Evolutionary conservation across 106 monocot genomes (phyloP), one percentile per base, ranked within the genome.

Genomic region (Allium fistulosum): DNA sequence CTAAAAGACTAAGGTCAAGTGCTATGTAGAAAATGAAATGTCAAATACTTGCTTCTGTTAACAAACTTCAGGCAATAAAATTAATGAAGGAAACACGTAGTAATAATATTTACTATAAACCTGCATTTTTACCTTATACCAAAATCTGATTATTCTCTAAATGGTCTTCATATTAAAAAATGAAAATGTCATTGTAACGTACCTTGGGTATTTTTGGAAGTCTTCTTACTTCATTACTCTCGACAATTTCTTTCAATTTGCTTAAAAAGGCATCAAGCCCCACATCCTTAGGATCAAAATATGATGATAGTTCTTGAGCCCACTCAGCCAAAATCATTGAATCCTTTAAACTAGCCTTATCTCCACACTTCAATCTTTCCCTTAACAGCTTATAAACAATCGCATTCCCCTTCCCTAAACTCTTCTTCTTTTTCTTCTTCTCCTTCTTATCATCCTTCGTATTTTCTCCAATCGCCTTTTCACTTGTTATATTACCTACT

Each of bases 131-230:
- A 37, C 37, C 37, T 37, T 37, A 37, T 37, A 37, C 37, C 37
- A 37, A 37, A 37, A 37, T 37, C 4, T 37, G 2, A 37, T 37
- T 5, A 37, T 37, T 37, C 37, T 37, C 37, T 5, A 37, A 37
- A 22, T 22, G 22, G 37, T 37, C 2, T 37, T 1, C 37, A 37
- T 37, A 37, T 37, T 5, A 37, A 37, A 37, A 37, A 37, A 37
- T 4, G 5, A 37, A 37, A 37, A 37, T 22, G 22, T 22, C 37
- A 37, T 37, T 37, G 37, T 5, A 37, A 62, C 91, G 81, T 46
- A 99, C 97, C 89, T 99, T 99, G 7, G 97, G 87, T 71, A 92
- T 92, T 83, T 99, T 99, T 22, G 97, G 97, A 67, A 99, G 87
- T 73, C 97, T 99, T 55, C 92, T 87, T 15, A 79, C 78, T 76